Conservation (phyloP, 805 yeast species). For the Yamadazyma tumulicola region DNA sequence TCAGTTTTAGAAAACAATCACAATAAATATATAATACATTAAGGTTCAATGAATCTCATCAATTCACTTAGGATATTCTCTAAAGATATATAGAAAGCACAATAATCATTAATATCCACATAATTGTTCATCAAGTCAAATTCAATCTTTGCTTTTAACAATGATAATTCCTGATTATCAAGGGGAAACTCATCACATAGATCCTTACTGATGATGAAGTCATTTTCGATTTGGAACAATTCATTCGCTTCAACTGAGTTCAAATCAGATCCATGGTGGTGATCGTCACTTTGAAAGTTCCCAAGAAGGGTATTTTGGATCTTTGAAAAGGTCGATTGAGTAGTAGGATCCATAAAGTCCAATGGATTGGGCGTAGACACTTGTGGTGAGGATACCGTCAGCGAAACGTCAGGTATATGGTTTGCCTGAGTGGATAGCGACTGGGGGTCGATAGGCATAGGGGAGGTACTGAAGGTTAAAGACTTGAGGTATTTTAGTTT, state of each 20-base stretch:
- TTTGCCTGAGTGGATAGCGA: not conserved
- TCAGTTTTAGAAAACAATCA: not conserved
- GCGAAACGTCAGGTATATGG: not conserved
- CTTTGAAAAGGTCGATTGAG: conserved; percentile 5
- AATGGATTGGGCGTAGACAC: conserved; percentile 5
- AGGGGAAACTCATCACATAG: conserved; percentile 7
- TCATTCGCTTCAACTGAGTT: conserved; percentile 8
- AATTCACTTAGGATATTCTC: conserved; percentile 38
- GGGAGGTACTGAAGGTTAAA: conserved; percentile 5
- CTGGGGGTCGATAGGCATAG: not conserved
- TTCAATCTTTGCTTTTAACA: conserved; percentile 35
- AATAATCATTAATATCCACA: conserved; percentile 43
- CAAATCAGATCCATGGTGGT: conserved; percentile 1
- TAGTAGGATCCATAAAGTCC: conserved; percentile 5
- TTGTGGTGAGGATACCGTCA: conserved; percentile 7
- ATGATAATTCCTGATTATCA: conserved; percentile 22
- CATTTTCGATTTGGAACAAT: conserved; percentile 9
- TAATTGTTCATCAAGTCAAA: conserved; percentile 41
- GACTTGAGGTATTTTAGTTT: not conserved
- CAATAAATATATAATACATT: not conserved
- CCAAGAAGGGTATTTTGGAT: conserved; percentile 2
- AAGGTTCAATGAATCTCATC: conserved; percentile 31
- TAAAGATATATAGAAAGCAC: conserved; percentile 40
- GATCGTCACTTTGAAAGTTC: conserved; percentile 4
- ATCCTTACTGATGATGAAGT: conserved; percentile 8